Base-by-base conservation (phyloP, 805 yeast genomes). In the Pichia cephalocereana region DNA sequence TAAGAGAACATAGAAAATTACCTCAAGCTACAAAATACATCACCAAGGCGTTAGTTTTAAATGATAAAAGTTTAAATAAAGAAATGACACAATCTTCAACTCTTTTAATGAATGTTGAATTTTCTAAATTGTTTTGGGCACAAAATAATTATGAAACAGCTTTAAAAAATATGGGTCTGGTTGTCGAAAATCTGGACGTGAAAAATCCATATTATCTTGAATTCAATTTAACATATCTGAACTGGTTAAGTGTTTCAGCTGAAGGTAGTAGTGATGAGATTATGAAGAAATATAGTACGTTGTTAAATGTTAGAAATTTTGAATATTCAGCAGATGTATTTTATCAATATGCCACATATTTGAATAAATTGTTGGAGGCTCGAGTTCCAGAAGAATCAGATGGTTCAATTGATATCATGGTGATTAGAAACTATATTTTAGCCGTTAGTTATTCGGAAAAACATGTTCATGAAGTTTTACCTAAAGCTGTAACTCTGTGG, bases 401-500 rank as follows among this genome's bases (percentile, higher is more conserved):
- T 46, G 86, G 86, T 0, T 70, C 68, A 9, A 69, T 76, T 51
- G 86, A 84, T 52, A 69, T 67, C 23, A 71, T 71, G 18, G 76
- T 83, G 37, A 76, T 86, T 9, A 61, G 71, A 9, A 69, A 74
- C 39, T 85, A 83, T 57, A 65, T 80, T 32, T 71, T 75, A 32
- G 78, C 91, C 0, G 71, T 86, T 27, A 71, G 74, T 10, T 69
- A 72, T 39, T 88, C 93, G 1, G 73, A 77, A 37, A 43, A 41
- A 9, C 47, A 50, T 34, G 51, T 49, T 31, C 83, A 80, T 58
- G 97, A 93, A 64, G 83, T 91, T 0, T 67, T 93, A 19, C 98
- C 99, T 0, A 89, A 88, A 57, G 76, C 87, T n/a, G 75, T 90
- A 6, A 88, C 96, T 0, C 74, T 86, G 9, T 93, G 99, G 99